Evolutionary conservation across 768 basidiomycete species (phyloP), one percentile per base, ranked within the genome.

Genomic region (Tulasnella sp.): DNA sequence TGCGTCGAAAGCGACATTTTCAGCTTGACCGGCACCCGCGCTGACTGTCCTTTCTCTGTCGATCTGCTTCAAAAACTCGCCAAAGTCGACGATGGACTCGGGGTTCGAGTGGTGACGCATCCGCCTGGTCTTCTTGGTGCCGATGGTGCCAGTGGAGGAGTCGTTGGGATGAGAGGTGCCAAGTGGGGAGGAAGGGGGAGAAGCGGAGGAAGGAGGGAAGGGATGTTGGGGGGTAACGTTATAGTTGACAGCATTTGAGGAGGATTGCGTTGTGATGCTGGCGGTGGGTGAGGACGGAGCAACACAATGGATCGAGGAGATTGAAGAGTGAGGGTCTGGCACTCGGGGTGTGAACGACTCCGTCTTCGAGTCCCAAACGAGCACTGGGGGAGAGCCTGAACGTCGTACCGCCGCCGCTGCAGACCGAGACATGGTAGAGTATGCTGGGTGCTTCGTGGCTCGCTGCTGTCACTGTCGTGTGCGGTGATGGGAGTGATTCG

Each of bases 41-140:
- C 69, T 40, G 44, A 40, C n/a, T 12, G 69, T 40, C 47, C 26
- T 44, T 35, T 63, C 71, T 12, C 71, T 6, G 17, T 72, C 71
- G 59, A 72, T 62, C 37, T 72, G 39, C 64, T 34, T 72, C 29
- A 72, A 62, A 36, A 72, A 72, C 37, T 72, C 71, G 32, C 62
- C 71, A 72, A 72, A 72, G 64, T 65, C 62, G 14, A 72, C 29
- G 62, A 72, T 16, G 14, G 71, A 72, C 39, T 72, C 71, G 4
- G 71, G 71, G 16, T 64, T 40, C 3, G 71, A 72, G 44, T 63
- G 64, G 34, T 62, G 59, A 29, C 71, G 59, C 26, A 34, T 62
- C 8, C 14, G 44, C 67, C 40, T 69, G 1, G 40, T 59, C 52
- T 59, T 59, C 52, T 59, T 59, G 26, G 52, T 59, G 52, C 52